Conservation (phyloP, 805 yeast genomes). For the Lachancea fermentati region DNA sequence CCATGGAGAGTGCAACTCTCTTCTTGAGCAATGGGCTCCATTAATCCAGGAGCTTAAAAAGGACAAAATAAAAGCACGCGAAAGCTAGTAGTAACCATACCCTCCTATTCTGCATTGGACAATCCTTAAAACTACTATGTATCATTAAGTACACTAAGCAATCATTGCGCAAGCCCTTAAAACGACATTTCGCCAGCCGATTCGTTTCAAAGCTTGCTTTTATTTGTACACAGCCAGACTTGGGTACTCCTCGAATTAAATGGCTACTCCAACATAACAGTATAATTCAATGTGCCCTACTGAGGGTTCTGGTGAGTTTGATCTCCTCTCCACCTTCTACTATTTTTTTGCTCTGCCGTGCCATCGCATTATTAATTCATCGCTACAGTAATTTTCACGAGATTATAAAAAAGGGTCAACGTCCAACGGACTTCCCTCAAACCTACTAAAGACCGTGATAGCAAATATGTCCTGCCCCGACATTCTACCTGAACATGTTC, state of each 20-base stretch:
- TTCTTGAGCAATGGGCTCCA: constrained; percentile 24
- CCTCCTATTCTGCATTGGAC: not conserved
- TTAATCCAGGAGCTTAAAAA: constrained; percentile 20
- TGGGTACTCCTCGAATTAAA: no score
- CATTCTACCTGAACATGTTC: constrained; percentile 35
- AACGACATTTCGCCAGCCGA: no score
- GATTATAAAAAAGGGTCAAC: not conserved
- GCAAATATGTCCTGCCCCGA: constrained; percentile 28
- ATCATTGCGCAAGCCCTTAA: no score
- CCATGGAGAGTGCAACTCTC: constrained; percentile 25
- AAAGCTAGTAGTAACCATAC: not conserved
- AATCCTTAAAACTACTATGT: not conserved
- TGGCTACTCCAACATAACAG: no score
- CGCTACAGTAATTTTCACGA: not conserved
- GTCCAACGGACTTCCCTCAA: no score
- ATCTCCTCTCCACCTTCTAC: no score
- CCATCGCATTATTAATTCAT: no score
- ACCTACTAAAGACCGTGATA: not conserved
- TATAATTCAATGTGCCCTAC: no score
- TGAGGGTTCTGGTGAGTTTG: no score
- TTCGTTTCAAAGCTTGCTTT: no score
- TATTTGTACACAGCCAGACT: no score
- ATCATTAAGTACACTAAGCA: not conserved
- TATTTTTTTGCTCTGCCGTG: no score
- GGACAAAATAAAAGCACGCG: constrained; percentile 17